Evolutionary conservation across 1,284 basidiomycete species (phyloP), one percentile per base, ranked within the genome.

Genomic region (Paramarasmius palmivorus): DNA sequence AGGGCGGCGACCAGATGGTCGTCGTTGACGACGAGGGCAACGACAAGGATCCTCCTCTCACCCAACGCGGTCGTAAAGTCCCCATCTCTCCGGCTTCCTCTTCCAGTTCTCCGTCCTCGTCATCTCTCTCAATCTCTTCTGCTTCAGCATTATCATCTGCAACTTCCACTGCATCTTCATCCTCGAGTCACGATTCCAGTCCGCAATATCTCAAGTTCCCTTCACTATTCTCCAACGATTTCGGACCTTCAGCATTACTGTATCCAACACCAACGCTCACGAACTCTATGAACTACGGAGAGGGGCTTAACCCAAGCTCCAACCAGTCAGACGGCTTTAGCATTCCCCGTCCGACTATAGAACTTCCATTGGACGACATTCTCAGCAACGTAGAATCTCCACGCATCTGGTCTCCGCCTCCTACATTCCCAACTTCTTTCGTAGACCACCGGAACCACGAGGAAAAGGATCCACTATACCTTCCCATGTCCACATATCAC

Each of bases 341-440:
- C 67, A 83, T 92, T 57, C 67, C 78, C 15, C 82, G 88, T 10
- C 90, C 90, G 0, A 91, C 88, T 32, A 90, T 91, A 61, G 88
- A 91, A 65, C 79, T 92, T 29, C 84, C 85, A 8, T 78, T 92
- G 22, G 89, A 92, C 59, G 88, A 92, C 58, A 75, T 92, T 54
- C 77, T 92, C 58, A 76, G 75, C 60, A 65, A 64, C 51, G 71
- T 73, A 58, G 73, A 63, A 36, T 62, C 62, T 32, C 61, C 53
- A 34, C 63, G 61, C 37, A 17, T 60, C 38, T 60, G 63, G 59
- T 54, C 55, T n/a, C n/a, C n/a, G 19, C 55, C 53, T 14, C 39
- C 55, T 4, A 54, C 55, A 25, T 57, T 57, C 38, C 49, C 52
- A 23, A 36, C 47, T 2, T 50, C 53, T 17, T 36, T 41, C 45